Base-by-base conservation (phyloP, 176 grass and related monocot genomes). In the Rhynchospora breviuscula region DNA sequence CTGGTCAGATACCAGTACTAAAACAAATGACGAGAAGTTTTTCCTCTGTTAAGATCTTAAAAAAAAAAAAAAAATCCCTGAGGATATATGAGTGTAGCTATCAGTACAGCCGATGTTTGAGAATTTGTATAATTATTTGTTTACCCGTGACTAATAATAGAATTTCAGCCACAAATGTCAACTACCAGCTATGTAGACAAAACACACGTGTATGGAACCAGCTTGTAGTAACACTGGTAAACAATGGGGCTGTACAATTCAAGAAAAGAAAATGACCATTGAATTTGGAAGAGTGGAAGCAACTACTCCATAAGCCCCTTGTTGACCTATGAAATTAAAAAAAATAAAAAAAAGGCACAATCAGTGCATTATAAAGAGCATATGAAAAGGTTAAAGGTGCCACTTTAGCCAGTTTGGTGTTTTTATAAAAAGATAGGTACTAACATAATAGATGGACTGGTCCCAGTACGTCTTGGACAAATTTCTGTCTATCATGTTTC, bases 211-310 rank as follows among this genome's bases (percentile, higher is more conserved):
- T 52, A 13, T n/a, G 26, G 4, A 52, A 26, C 21, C 47, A 52
- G 47, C 46, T 75, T 52, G 70, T 23, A 19, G 19, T 18, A 52
- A 73, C n/a, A 23, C 19, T 0, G 45, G 31, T 73, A 73, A 18
- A 75, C 46, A 26, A 75, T 26, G 26, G 31, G 31, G 4, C 13
- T 14, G 0, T 40, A 14, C 21, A 75, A 14, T 75, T 52, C 46
- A 77, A 77, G 23, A 77, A 77, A 52, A 76, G 72, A 77, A 77
- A 77, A 56, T 77, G 33, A 81, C 79, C 56, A 81, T 23, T 63
- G 40, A 14, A 47, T 8, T 81, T 46, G 58, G n/a, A 46, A 22
- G 58, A 63, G 79, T 63, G 0, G 33, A 63, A 63, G 79, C 58
- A 81, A 23, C 61, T 25, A 51, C 40, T 82, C 80, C 61, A 67